A percentile compares a stretch with the other conserved stretches of the same genome.
Evolutionary conservation across 805 yeast genomes (phyloP).

Genomic region (Saturnispora halmiae): DNA sequence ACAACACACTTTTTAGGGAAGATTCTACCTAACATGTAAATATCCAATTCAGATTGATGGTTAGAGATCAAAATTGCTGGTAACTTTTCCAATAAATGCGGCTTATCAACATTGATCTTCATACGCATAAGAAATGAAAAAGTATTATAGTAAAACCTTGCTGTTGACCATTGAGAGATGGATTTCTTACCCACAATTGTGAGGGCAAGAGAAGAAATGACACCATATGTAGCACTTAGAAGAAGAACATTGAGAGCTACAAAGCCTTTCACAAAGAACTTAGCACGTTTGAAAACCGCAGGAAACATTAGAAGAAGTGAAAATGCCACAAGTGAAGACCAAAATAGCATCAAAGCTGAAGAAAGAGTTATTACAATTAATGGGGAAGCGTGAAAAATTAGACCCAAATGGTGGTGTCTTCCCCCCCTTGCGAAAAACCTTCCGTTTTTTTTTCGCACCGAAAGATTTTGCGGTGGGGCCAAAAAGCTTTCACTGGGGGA

Average conservation of each 20-base stretch:
- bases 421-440: no score
- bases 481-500: neutral
- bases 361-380: no score
- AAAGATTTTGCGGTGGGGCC: no score
- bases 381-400: neutral
- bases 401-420: no score
- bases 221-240: conserved; percentile 66
- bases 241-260: conserved; percentile 45
- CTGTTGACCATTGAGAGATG: conserved; percentile 83
- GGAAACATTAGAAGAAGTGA: conserved; percentile 12
- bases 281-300: conserved; percentile 27
- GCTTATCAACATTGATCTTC: conserved; percentile 59
- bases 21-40: conserved; percentile 67
- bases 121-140: conserved; percentile 60
- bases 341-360: conserved; percentile 1
- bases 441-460: no score
- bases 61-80: conserved; percentile 82
- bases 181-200: conserved; percentile 65
- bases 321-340: neutral
- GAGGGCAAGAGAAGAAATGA: conserved; percentile 59
- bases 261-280: conserved; percentile 48
- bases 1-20: conserved; percentile 88
- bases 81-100: conserved; percentile 42
- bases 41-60: conserved; percentile 87
- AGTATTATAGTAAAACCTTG: conserved; percentile 63